Conservation (phyloP, 1,284 basidiomycete species). For the Boletellus dicymbophilus region DNA sequence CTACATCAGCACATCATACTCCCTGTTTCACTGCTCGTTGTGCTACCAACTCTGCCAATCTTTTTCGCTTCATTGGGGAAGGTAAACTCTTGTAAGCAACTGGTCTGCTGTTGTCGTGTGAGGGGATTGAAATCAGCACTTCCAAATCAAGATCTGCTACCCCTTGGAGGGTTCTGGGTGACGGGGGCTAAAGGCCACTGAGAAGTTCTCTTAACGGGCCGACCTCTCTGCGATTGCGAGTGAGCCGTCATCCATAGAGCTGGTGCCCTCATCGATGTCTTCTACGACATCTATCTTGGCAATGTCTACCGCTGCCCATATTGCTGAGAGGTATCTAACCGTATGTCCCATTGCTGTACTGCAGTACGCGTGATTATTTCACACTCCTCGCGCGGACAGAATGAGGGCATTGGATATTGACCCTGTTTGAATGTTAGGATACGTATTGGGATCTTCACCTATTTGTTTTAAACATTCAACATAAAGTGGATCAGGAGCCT, state of each 20-base stretch:
- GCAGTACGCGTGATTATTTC: slow-evolving; percentile 45
- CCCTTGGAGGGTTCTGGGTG: slow-evolving; percentile 2
- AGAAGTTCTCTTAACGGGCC: slow-evolving; percentile 2
- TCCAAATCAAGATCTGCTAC: slow-evolving; percentile 4
- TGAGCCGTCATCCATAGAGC: slow-evolving; percentile 5
- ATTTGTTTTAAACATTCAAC: slow-evolving; percentile 14
- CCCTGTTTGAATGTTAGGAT: background rate
- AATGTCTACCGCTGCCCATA: slow-evolving; percentile 42
- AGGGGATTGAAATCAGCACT: background rate
- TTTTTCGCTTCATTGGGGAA: slow-evolving; percentile 25
- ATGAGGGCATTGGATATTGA: slow-evolving; percentile 40
- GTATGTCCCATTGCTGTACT: slow-evolving; percentile 48
- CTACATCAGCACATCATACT: slow-evolving; percentile 35
- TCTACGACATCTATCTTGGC: slow-evolving; percentile 18
- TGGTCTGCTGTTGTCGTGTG: background rate
- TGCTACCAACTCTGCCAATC: slow-evolving; percentile 22
- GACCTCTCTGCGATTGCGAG: slow-evolving; percentile 7
- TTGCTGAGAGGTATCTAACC: slow-evolving; percentile 43
- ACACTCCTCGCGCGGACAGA: slow-evolving; percentile 36
- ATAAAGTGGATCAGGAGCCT: slow-evolving; percentile 20
- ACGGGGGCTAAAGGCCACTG: slow-evolving; percentile 7
- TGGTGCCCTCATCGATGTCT: slow-evolving; percentile 2
- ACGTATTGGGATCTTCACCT: background rate
- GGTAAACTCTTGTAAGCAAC: slow-evolving; percentile 22
- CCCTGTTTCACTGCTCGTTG: slow-evolving; percentile 43